Percentiles rank a stretch among this genome's conserved stretches.
phyloP scores from a whole-genome alignment of 192 early-diverging fungal genomes.

The Mycoemilia scoparia region DNA sequence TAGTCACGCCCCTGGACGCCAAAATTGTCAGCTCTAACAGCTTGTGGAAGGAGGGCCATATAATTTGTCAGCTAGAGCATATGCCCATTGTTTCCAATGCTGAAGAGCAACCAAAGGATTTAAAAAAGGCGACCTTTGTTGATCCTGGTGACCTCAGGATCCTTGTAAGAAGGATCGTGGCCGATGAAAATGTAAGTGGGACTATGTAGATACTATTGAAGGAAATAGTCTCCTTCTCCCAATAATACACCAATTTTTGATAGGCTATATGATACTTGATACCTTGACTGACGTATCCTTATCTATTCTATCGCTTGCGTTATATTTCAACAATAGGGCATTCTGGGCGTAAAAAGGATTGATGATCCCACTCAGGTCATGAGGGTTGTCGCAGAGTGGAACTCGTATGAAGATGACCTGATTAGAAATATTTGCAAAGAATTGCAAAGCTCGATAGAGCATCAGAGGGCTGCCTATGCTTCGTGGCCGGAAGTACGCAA shows the following conservation, averaged over 20 bases:
- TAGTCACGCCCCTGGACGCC: conserved; percentile 8
- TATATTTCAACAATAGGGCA: no score
- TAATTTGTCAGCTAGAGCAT: conserved; percentile 8
- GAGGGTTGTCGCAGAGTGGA: conserved; percentile 22
- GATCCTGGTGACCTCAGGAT: conserved; percentile 25
- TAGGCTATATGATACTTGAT: no score
- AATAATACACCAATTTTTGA: neutral
- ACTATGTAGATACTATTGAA: neutral
- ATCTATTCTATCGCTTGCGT: no score
- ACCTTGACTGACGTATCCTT: no score
- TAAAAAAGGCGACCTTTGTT: conserved; percentile 8
- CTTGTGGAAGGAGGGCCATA: conserved; percentile 4
- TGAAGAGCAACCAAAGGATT: neutral
- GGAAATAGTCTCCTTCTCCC: neutral
- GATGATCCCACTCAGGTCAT: conserved; percentile 23
- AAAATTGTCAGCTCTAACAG: conserved; percentile 5
- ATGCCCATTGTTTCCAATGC: conserved; percentile 7
- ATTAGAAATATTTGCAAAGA: conserved; percentile 24
- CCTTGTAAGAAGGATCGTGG: no score
- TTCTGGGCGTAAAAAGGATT: conserved; percentile 15
- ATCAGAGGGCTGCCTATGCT: conserved; percentile 28
- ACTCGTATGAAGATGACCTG: conserved; percentile 12
- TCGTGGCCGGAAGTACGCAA: conserved; percentile 7
- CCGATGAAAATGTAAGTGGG: conserved; percentile 8
- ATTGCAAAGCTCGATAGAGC: conserved; percentile 31